Evolutionary conservation across 2,329 filamentous ascomycete genomes (phyloP).

Genomic region (Cephalotrichum gorgonifer): DNA sequence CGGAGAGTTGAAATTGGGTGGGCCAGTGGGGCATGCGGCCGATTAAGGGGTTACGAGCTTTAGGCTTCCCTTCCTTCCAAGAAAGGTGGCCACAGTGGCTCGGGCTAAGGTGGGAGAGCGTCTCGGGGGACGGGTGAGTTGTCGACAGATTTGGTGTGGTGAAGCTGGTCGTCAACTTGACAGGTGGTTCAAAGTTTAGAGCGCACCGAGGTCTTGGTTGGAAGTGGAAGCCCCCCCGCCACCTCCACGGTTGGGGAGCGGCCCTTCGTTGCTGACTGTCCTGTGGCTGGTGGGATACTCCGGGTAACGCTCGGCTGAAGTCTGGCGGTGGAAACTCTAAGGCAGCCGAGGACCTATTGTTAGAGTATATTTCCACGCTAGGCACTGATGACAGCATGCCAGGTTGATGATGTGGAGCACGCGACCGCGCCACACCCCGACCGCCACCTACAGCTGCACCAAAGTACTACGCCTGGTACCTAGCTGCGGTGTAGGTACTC

Average conservation of each 20-base stretch:
- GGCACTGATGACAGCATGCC: too few species aligned
- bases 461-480: too few species aligned
- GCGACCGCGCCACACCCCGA: too few species aligned
- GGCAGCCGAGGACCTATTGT: too few species aligned
- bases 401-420: too few species aligned
- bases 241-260: background rate
- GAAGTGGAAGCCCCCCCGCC: background rate
- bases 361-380: too few species aligned
- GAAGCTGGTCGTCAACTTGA: slow-evolving; percentile 2
- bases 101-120: background rate
- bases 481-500: too few species aligned
- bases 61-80: background rate
- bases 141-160: slow-evolving; percentile 2
- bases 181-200: slow-evolving; percentile 5
- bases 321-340: too few species aligned
- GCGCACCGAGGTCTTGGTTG: background rate
- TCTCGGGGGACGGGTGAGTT: background rate
- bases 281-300: too few species aligned
- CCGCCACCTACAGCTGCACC: too few species aligned
- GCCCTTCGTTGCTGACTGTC: background rate
- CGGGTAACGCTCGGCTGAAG: too few species aligned
- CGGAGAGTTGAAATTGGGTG: background rate
- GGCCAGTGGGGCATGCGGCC: background rate
- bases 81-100: slow-evolving; percentile 1
- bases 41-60: background rate